These are phyloP conservation scores for Hericium coralloides DNA, from an alignment of 768 basidiomycete species.

Conservation along the genomic window DNA sequence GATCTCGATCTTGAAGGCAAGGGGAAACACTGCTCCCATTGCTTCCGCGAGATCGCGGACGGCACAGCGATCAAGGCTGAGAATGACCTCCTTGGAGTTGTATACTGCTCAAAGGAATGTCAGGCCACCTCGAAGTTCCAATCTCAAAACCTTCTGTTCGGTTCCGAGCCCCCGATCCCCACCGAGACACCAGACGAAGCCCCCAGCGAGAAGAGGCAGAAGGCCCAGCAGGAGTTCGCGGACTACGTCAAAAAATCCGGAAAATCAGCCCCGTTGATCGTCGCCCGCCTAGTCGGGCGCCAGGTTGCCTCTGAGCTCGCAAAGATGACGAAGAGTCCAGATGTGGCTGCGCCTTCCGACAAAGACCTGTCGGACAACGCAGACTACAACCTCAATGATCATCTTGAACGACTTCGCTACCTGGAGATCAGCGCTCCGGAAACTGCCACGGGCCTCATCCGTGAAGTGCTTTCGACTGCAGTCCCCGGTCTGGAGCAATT, in stretches of 20 bases:
- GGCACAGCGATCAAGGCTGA: constrained; percentile 36
- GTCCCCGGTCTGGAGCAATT: constrained; percentile 69
- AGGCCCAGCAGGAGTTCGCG: constrained; percentile 52
- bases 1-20: constrained; percentile 63
- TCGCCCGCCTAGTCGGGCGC: constrained; percentile 63
- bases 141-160: constrained; percentile 65
- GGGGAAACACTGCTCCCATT: constrained; percentile 66
- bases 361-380: constrained; percentile 35
- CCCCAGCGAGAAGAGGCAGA: constrained; percentile 36
- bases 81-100: constrained; percentile 44
- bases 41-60: constrained; percentile 49
- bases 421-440: constrained; percentile 42
- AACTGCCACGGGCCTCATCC: constrained; percentile 42
- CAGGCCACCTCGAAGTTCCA: constrained; percentile 44
- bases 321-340: constrained; percentile 34
- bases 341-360: constrained; percentile 12
- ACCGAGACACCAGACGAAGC: constrained; percentile 25
- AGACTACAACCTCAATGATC: constrained; percentile 63
- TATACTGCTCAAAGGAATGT: constrained; percentile 71
- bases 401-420: constrained; percentile 67
- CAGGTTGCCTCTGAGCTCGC: constrained; percentile 58
- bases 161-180: constrained; percentile 53
- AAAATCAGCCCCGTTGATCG: constrained; percentile 43
- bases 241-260: constrained; percentile 43
- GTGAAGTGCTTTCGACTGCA: constrained; percentile 46